Evolutionary conservation across 2,329 filamentous ascomycete genomes (phyloP).

Genomic region (Pseudogymnoascus pannorum): DNA sequence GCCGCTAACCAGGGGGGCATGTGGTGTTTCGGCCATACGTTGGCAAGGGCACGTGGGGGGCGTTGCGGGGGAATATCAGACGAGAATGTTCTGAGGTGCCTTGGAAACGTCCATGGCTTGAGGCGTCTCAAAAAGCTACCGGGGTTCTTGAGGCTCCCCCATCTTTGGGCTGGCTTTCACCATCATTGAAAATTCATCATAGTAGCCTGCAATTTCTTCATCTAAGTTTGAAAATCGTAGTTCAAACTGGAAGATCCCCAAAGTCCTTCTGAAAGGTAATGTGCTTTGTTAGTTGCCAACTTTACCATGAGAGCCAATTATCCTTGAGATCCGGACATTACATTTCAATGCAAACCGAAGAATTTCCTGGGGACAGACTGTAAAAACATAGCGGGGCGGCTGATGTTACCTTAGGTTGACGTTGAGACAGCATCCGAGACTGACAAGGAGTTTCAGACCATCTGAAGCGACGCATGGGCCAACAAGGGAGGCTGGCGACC

Average conservation of each 20-base stretch:
- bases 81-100: slow-evolving; percentile 1
- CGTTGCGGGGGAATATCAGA: background rate
- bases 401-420: background rate
- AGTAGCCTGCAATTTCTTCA: background rate
- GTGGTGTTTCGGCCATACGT: slow-evolving; percentile 1
- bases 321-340: background rate
- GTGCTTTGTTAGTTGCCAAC: background rate
- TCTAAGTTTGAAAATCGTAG: background rate
- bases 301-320: background rate
- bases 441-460: background rate
- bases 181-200: background rate
- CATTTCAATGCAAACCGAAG: background rate
- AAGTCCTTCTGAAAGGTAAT: too few relatives aligned
- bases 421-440: slow-evolving; percentile 5
- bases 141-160: background rate
- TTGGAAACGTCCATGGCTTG: background rate
- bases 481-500: background rate
- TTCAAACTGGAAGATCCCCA: too few relatives aligned
- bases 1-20: background rate
- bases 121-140: background rate
- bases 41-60: background rate
- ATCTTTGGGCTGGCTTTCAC: background rate
- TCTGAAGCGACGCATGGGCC: slow-evolving; percentile 3
- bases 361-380: background rate
- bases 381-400: slow-evolving; percentile 2